phyloP scores from a whole-genome alignment of 352 stramenopile genomes.

The Phytophthora capsici region DNA sequence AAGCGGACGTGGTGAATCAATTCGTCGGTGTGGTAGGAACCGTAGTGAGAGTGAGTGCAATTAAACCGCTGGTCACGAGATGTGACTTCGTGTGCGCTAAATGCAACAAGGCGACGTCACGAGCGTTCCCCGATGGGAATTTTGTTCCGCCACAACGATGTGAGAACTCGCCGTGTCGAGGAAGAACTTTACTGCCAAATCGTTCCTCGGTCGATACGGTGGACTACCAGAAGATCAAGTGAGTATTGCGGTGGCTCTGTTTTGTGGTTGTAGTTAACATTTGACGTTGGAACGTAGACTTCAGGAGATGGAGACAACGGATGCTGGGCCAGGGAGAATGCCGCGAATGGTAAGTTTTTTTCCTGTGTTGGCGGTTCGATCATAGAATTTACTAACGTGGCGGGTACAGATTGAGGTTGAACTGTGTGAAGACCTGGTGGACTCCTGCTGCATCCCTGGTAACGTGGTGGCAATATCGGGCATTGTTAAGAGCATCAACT shows the following conservation, averaged over 20 bases:
- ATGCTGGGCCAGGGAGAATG: no score
- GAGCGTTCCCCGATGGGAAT: slow-evolving; percentile 82
- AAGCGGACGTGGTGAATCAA: slow-evolving; percentile 76
- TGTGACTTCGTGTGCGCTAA: no score
- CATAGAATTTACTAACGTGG: neutral
- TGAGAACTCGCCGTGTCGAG: slow-evolving; percentile 66
- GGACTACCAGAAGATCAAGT: slow-evolving; percentile 92
- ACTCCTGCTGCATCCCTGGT: slow-evolving; percentile 94
- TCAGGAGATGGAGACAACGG: no score
- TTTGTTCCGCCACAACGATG: slow-evolving; percentile 72
- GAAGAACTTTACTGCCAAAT: slow-evolving; percentile 74
- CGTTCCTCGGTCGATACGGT: slow-evolving; percentile 87
- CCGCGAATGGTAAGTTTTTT: slow-evolving; percentile 55
- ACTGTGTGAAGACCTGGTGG: slow-evolving; percentile 93
- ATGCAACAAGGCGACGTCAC: slow-evolving; percentile 75
- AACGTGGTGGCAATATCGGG: slow-evolving; percentile 95
- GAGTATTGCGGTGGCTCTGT: slow-evolving; percentile 46
- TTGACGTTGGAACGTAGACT: no score
- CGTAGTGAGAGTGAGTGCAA: slow-evolving; percentile 83
- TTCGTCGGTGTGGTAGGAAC: slow-evolving; percentile 79
- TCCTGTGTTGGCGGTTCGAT: neutral
- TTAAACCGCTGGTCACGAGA: slow-evolving; percentile 88
- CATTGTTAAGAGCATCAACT: slow-evolving; percentile 95
- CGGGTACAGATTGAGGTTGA: slow-evolving; percentile 82
- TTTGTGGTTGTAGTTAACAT: no score